These are phyloP conservation scores for Calocybe cyanea DNA, from an alignment of 768 basidiomycete genomes.

Conservation along the genomic window DNA sequence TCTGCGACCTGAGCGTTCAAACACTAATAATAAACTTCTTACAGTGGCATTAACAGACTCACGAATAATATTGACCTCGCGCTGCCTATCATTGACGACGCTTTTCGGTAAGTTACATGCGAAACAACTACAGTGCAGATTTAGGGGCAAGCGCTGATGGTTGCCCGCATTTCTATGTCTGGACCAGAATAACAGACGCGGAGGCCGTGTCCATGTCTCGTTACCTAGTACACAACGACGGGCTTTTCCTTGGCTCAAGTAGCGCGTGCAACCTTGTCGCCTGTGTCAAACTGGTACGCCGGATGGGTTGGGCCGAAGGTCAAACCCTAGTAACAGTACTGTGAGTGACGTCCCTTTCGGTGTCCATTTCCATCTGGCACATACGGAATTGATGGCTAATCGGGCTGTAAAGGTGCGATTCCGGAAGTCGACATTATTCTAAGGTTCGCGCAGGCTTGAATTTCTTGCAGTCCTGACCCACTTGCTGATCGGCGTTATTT, in stretches of 20 bases:
- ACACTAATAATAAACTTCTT: not conserved
- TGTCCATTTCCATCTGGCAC: not conserved
- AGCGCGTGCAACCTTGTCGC: constrained; percentile 97
- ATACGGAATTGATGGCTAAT: constrained; percentile 1
- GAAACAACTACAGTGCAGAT: no score
- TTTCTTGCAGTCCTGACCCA: constrained; percentile 1
- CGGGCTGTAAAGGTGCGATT: constrained; percentile 64
- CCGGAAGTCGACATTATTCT: constrained; percentile 88
- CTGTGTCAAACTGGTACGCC: constrained; percentile 74
- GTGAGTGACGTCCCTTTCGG: constrained; percentile 40
- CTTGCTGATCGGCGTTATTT: constrained; percentile 10
- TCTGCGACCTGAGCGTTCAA: not conserved
- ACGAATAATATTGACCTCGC: constrained; percentile 89
- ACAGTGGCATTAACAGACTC: constrained; percentile 87
- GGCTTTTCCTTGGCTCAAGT: constrained; percentile 92
- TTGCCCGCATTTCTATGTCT: not conserved
- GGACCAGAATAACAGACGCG: constrained; percentile 77
- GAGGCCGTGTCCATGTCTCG: constrained; percentile 97
- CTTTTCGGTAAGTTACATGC: constrained; percentile 59
- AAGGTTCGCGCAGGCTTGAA: constrained; percentile 63
- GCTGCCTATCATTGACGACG: constrained; percentile 82
- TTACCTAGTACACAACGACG: constrained; percentile 86
- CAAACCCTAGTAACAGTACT: constrained; percentile 82
- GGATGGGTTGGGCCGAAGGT: constrained; percentile 64
- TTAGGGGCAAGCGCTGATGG: not conserved